Evolutionary conservation across 1,284 basidiomycete species (phyloP), one percentile per base, ranked within the genome.

Genomic region (Phylloboletellus chloephorus): DNA sequence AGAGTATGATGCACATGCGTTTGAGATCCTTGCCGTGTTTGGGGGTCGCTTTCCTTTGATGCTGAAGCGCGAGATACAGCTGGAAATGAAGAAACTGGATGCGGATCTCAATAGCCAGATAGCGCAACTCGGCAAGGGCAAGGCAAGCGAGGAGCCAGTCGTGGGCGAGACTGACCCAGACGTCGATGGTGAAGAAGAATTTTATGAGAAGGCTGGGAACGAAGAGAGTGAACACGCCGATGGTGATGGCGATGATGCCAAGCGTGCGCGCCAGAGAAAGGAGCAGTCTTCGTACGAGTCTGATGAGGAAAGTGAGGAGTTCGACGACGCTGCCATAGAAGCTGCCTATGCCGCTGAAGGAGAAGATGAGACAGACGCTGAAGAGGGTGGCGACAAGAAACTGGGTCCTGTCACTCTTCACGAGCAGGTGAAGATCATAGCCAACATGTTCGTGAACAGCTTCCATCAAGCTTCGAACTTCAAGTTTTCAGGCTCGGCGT

Each of bases 1-100:
- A 30, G 95, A 97, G 65, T 92, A 98, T 67, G 83, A 88, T 52
- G 76, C 94, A 31, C 74, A 76, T 24, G 75, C 82, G 1, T 57
- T 69, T 19, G 85, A 94, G 56, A 80, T 98, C 46, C 73, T 96
- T 37, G 67, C 74, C 13, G 74, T 78, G 8, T 82, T 98, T 48
- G 77, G 76, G 11, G 73, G 75, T 48, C 82, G 76, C 38, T 97
- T 98, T 65, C 87, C 92, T 5, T 68, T 79, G n/a, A 76, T 75
- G 26, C 69, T 98, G 52, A 91, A 86, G 66, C 89, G 84, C 64
- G 92, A 96, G 65, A 86, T 98, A 54, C 69, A 80, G 45, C 66
- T 71, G 31, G 95, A 98, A 69, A 78, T 98, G 71, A 91, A 89
- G 66, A 87, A 82, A 59, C 73, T 92, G 23, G 80, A 85, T 49